These are phyloP conservation scores for Colletotrichum chlorophyti DNA, from an alignment of 2,329 filamentous ascomycete species.

Conservation along the genomic window DNA sequence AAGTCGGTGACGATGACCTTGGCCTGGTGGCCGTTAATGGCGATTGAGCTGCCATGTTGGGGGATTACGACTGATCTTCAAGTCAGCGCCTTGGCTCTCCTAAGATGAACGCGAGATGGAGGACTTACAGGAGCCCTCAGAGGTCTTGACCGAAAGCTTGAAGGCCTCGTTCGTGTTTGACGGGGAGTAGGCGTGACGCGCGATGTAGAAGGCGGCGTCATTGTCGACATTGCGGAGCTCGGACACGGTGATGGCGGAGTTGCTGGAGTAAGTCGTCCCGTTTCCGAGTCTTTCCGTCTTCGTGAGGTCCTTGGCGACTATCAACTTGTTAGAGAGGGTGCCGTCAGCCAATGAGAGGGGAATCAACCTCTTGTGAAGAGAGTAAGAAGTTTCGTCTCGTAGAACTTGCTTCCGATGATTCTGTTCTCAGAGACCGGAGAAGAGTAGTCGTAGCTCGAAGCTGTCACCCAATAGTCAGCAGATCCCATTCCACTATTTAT, in stretches of 20 bases:
- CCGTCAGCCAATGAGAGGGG: too few species aligned
- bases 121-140: slow-evolving; percentile 48
- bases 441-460: slow-evolving; percentile 69
- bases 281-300: slow-evolving; percentile 56
- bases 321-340: background rate
- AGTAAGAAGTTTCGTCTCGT: slow-evolving; percentile 67
- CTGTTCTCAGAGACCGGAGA: slow-evolving; percentile 67
- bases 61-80: slow-evolving; percentile 53
- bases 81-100: background rate
- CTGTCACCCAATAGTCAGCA: slow-evolving; percentile 31
- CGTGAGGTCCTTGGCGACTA: slow-evolving; percentile 60
- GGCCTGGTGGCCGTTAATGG: slow-evolving; percentile 65
- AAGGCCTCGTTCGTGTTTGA: slow-evolving; percentile 58
- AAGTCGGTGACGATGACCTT: slow-evolving; percentile 70
- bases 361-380: slow-evolving; percentile 57
- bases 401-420: slow-evolving; percentile 64
- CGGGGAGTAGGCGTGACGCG: slow-evolving; percentile 60
- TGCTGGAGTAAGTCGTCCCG: slow-evolving; percentile 57
- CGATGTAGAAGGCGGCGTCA: slow-evolving; percentile 64
- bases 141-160: slow-evolving; percentile 62
- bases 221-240: slow-evolving; percentile 66
- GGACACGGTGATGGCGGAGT: slow-evolving; percentile 56
- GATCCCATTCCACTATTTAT: background rate
- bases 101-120: too few species aligned
- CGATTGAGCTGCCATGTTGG: slow-evolving; percentile 52